phyloP scores from a whole-genome alignment of 2,329 filamentous ascomycete genomes.

The Stromatinia cepivora region DNA sequence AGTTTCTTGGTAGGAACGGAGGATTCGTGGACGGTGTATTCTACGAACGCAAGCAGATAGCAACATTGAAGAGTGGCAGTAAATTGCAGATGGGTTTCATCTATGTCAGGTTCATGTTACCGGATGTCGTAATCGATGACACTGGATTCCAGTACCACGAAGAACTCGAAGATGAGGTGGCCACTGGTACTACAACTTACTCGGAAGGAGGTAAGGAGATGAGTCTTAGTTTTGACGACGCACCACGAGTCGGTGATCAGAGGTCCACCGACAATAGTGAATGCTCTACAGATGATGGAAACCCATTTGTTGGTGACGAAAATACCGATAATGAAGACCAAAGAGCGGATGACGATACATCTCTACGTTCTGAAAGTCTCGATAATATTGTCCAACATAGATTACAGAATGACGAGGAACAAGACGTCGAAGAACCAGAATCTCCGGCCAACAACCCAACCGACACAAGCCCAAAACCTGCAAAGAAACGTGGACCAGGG shows the following conservation, averaged over 20 bases:
- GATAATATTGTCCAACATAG: conserved; percentile 33
- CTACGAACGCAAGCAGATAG: conserved; percentile 52
- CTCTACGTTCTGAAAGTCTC: conserved; percentile 24
- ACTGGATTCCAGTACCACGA: conserved; percentile 57
- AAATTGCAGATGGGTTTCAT: conserved; percentile 72
- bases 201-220: conserved; percentile 62
- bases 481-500: conserved; percentile 65
- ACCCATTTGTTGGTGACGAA: conserved; percentile 32
- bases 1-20: conserved; percentile 60
- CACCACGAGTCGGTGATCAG: conserved; percentile 57
- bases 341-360: conserved; percentile 25
- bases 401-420: conserved; percentile 40
- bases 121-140: conserved; percentile 57
- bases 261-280: conserved; percentile 35
- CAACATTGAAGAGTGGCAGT: conserved; percentile 63
- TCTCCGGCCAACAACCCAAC: conserved; percentile 25
- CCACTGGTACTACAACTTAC: conserved; percentile 43
- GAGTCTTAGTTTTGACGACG: conserved; percentile 71
- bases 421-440: conserved; percentile 30
- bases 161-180: conserved; percentile 44
- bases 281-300: conserved; percentile 32
- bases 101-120: conserved; percentile 67
- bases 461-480: conserved; percentile 38
- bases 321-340: conserved; percentile 30
- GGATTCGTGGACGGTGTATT: conserved; percentile 66